phyloP scores from a whole-genome alignment of 2,329 filamentous ascomycete species.

The Trichoderma cornu-damae region DNA sequence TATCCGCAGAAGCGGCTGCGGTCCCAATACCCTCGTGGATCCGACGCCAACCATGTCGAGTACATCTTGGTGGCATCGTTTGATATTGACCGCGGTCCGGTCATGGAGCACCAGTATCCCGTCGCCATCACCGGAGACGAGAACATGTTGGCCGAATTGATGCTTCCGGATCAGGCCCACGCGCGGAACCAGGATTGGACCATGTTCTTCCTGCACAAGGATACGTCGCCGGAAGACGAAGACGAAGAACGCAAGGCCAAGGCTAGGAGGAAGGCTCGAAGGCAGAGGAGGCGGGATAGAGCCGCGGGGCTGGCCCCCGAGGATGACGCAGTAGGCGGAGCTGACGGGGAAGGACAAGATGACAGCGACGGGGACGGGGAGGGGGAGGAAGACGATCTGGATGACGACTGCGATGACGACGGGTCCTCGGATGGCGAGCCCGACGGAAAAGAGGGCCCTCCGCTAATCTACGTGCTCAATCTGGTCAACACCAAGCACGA shows the following conservation, averaged over 20 bases:
- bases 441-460: slow-evolving; percentile 74
- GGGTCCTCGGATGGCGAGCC: slow-evolving; percentile 57
- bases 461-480: slow-evolving; percentile 94
- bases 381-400: slow-evolving; percentile 46
- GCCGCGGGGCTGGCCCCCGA: slow-evolving; percentile 46
- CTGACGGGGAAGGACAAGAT: slow-evolving; percentile 43
- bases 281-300: slow-evolving; percentile 48
- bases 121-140: slow-evolving; percentile 94
- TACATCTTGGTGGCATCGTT: slow-evolving; percentile 97
- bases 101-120: slow-evolving; percentile 98
- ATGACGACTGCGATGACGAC: slow-evolving; percentile 46
- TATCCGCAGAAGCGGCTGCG: slow-evolving; percentile 54
- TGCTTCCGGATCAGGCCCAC: slow-evolving; percentile 96
- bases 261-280: slow-evolving; percentile 46
- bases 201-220: slow-evolving; percentile 97
- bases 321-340: slow-evolving; percentile 39
- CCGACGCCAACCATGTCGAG: slow-evolving; percentile 88
- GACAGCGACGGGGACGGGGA: slow-evolving; percentile 46
- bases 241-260: slow-evolving; percentile 61
- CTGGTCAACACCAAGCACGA: slow-evolving; percentile 98
- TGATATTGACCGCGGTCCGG: slow-evolving; percentile 89
- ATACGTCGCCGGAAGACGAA: slow-evolving; percentile 77
- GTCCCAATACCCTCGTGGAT: slow-evolving; percentile 70
- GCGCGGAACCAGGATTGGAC: slow-evolving; percentile 96
- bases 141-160: slow-evolving; percentile 95